Evolutionary conservation across 305 asterid species (phyloP), one percentile per base, ranked within the genome.

Genomic region (Lippia alba): DNA sequence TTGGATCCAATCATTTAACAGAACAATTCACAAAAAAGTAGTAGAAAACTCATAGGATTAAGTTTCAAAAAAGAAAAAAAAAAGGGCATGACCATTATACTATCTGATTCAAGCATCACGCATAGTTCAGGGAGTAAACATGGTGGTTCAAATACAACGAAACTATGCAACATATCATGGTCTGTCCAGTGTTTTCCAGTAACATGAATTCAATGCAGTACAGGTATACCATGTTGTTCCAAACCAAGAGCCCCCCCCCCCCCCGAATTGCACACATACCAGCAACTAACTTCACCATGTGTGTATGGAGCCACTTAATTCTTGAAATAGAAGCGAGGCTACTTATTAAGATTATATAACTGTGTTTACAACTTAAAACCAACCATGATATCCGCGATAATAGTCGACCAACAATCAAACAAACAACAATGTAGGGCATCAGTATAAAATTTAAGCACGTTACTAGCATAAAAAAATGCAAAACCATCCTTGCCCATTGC

Each of bases 1-100:
- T 20, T 53, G 18, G 20, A 60, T 69, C 61, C 41, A 62, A 55
- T 67, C 56, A 16, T 45, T 45, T 24, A 33, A 61, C 66, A 77
- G 56, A 33, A 61, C 66, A 77, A 41, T 60, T 59, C 17, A 24
- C n/a, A 33, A 24, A 56, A 19, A 45, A 39, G 40, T 50, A 39
- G 40, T 50, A 46, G 49, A 44, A 46, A 64, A 17, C 65, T 62
- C 64, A 48, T 20, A 46, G 20, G 40, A 63, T 44, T 41, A 69
- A 53, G 45, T 14, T 17, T 36, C 36, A 17, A 51, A 54, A 54
- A 11, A 14, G 66, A 20, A 14, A 3, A 24, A 24, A 24, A 24
- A 24, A 24, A 24, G 30, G 1, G 30, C 30, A 24, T 3, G n/a
- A n/a, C 30, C 1, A 24, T 24, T 24, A 24, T 24, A 24, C 30